Base-by-base conservation (phyloP, 306 rosid genomes). In the Lathyrus oleraceus region DNA sequence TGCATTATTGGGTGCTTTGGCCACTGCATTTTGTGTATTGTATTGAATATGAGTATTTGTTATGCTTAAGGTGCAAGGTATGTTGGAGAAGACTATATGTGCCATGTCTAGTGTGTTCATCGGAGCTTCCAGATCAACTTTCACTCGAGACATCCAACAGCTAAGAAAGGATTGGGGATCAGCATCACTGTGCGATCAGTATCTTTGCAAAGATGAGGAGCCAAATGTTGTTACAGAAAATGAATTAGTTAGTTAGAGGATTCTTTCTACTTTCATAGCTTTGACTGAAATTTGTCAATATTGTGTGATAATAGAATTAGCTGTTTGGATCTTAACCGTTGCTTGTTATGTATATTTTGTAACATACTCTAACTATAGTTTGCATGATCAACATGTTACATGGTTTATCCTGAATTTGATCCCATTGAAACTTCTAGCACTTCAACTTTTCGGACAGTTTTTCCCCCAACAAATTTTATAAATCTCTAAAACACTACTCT, bases 31-130 rank as follows among this genome's bases (percentile, higher is more conserved):
- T 30, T 30, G 35, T 30, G 35, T 30, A 30, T 30, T 30, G 0
- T 30, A 30, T 30, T 30, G 35, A 30, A 30, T 30, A 1, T 30
- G 35, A 30, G 0, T 30, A 30, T 30, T 5, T 4, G 1, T 4
- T 30, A 30, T 30, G 35, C 35, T 30, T 30, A 70, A 93, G 98
- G 98, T 94, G 54, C 97, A 94, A 81, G 97, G 97, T 51, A 94
- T 94, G 98, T 58, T 94, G 71, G 98, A 94, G 81, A 94, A 94
- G 83, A 94, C 98, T 16, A 88, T 94, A 75, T 87, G 96, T 71
- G 98, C 96, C 65, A 74, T 94, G 97, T 84, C 98, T 15, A 87
- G 81, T 8, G 96, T 87, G 35, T 90, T 94, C 82, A 84, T 94
- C 6, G 98, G 98, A 73, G 95, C 98, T 27, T 73, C 98, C 15